Evolutionary conservation across 805 yeast species (phyloP).

Genomic region (Ogataea thermomethanolica): DNA sequence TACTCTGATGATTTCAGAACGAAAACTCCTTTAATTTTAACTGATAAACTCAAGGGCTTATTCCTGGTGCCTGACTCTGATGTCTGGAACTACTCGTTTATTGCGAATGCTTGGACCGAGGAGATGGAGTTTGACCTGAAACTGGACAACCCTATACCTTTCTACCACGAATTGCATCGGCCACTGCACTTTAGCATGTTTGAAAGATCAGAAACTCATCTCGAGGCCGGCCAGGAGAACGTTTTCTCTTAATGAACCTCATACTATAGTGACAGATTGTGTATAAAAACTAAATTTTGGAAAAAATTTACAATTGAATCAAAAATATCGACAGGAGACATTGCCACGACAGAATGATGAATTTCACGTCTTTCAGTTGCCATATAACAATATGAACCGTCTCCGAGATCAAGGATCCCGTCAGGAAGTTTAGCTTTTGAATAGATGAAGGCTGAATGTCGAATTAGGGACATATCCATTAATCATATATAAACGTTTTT

Average conservation of each 20-base stretch:
- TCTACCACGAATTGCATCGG: slow-evolving; percentile 83
- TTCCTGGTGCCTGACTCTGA: slow-evolving; percentile 82
- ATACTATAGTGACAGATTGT: slow-evolving; percentile 4
- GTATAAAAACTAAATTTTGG: slow-evolving; percentile 4
- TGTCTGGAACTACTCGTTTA: slow-evolving; percentile 88
- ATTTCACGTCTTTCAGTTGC: slow-evolving; percentile 56
- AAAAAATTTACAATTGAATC: slow-evolving; percentile 37
- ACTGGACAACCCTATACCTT: slow-evolving; percentile 74
- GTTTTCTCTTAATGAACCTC: slow-evolving; percentile 43
- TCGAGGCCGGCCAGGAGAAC: slow-evolving; percentile 68
- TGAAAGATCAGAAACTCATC: slow-evolving; percentile 47
- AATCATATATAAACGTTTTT: background rate
- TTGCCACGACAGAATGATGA: slow-evolving; percentile 69
- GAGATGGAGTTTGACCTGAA: slow-evolving; percentile 60
- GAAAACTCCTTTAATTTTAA: slow-evolving; percentile 64
- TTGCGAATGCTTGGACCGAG: slow-evolving; percentile 79
- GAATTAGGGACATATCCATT: slow-evolving; percentile 34
- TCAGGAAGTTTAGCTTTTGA: slow-evolving; percentile 60
- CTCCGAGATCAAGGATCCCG: slow-evolving; percentile 54
- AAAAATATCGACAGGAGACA: slow-evolving; percentile 57
- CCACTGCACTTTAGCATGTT: slow-evolving; percentile 83
- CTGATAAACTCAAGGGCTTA: slow-evolving; percentile 74
- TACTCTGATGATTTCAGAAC: slow-evolving; percentile 57
- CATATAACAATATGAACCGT: slow-evolving; percentile 41
- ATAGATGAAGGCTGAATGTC: slow-evolving; percentile 60